Base-by-base conservation (phyloP, 83 land plant genomes). In the Picea abies region DNA sequence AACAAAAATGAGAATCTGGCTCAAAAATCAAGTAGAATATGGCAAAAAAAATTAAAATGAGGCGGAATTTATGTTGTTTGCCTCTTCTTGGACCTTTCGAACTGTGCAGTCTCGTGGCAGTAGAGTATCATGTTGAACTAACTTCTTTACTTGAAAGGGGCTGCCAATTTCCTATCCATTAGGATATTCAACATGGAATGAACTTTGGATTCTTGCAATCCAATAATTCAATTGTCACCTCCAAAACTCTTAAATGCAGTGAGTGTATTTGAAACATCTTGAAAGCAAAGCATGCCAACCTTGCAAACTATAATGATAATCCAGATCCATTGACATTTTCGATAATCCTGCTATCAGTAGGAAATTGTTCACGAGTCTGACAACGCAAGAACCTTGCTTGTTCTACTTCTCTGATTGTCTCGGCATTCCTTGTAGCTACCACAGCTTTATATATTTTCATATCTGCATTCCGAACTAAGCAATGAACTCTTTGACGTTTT, bases 391-490 rank as follows among this genome's bases (percentile, higher is more conserved):
- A 70, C 37, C 75, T 70, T 70, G 47, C 75, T 70, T 37, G 47
- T 41, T 84, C 86, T 14, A 78, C 23, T 3, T 16, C 29, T 61
- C 63, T 44, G 19, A 76, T 82, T 39, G 89, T 86, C 29, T 90
- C 90, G 8, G 94, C 94, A 65, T 90, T 83, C 78, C 84, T 85
- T 8, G 84, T 23, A 32, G 92, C 90, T 82, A 85, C 80, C 16
- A 80, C 35, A 4, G 92, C 85, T 82, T 76, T 90, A 84, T 86
- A 88, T 4, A 75, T 76, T 32, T 86, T 83, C 41, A 92, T 72
- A 70, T 88, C 90, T 29, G 90, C 92, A 81, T 80, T 87, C 66
- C 71, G 83, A 86, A 87, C 77, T 0, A 92, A 87, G 12, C 19
- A 10, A 80, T 90, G 92, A 2, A 89, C 92, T 67, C 88, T 83